These are phyloP conservation scores for Phylloporus sp. DNA, from an alignment of 768 basidiomycete species.

Conservation along the genomic window DNA sequence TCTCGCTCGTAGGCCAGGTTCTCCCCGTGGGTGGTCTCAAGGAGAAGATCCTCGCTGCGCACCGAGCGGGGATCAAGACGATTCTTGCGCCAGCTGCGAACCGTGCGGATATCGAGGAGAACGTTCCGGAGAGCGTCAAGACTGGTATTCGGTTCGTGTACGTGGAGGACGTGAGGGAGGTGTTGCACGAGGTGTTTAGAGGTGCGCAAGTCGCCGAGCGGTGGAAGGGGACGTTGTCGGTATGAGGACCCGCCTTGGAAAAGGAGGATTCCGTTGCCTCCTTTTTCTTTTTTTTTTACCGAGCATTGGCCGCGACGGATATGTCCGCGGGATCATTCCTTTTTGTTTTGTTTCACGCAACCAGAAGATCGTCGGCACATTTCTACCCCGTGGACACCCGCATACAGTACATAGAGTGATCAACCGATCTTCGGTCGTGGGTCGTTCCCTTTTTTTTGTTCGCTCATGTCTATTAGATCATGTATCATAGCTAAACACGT, in stretches of 20 bases:
- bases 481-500: conserved; percentile 1
- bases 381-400: not conserved
- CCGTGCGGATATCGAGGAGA: conserved; percentile 93
- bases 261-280: too few relatives aligned
- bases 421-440: too few relatives aligned
- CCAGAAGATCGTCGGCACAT: too few relatives aligned
- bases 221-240: conserved; percentile 60
- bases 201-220: conserved; percentile 52
- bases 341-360: too few relatives aligned
- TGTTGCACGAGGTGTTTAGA: conserved; percentile 81
- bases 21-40: conserved; percentile 94
- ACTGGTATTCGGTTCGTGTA: conserved; percentile 92
- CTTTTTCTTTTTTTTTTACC: too few relatives aligned
- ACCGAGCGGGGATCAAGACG: conserved; percentile 93
- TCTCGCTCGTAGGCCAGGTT: conserved; percentile 93
- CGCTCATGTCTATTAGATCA: not conserved
- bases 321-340: not conserved
- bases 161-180: conserved; percentile 89
- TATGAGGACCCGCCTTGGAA: conserved; percentile 15
- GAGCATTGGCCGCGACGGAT: too few relatives aligned
- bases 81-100: conserved; percentile 85
- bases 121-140: conserved; percentile 94
- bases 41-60: conserved; percentile 94
- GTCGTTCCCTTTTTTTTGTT: not conserved
- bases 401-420: conserved; percentile 12